Base-by-base conservation (phyloP, 495 filamentous ascomycete species). In the Neurospora discreta region DNA sequence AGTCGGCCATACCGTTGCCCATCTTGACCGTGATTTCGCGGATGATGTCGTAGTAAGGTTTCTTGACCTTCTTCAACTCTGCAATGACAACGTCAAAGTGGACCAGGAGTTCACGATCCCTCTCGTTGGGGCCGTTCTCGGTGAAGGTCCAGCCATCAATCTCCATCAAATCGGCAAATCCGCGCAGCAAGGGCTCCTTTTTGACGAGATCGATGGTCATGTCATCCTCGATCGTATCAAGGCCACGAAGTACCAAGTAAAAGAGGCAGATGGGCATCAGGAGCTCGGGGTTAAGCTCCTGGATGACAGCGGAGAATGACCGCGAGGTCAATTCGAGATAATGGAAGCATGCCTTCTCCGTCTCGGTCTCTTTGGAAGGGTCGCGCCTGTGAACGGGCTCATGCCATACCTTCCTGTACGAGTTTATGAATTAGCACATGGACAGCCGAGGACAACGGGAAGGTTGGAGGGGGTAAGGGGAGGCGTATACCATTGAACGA, bases 1-100 rank as follows among this genome's bases (percentile, higher is more conserved):
- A 98, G 80, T 98, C 95, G 36, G 95, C 95, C 95, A 99, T 99
- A 72, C 95, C 95, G 76, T 98, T 92, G 74, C 94, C 95, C 95
- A 99, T 99, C 82, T 93, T 91, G 74, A 91, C 84, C 15, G 93
- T 92, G 79, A 98, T 98, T 75, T 99, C 96, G 84, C 91, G 92
- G 81, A 99, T 94, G 78, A 98, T 95, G 18, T 81, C 88, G 77
- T 87, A 86, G 82, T 98, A 98, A 52, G 85, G 86, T 71, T 90
- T 89, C 83, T 98, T 95, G 79, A 97, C 85, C 81, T 95, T 93
- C 82, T 90, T 91, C 80, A 93, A 92, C 86, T 99, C 96, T 68
- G 86, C 84, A 71, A 97, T 88, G 73, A 99, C 89, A 75, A 89
- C 87, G 79, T 95, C 85, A 81, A 98, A 99, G 82, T 97, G 89